Evolutionary conservation across 768 basidiomycete species (phyloP).

Genomic region (Pleurotus cornucopiae): DNA sequence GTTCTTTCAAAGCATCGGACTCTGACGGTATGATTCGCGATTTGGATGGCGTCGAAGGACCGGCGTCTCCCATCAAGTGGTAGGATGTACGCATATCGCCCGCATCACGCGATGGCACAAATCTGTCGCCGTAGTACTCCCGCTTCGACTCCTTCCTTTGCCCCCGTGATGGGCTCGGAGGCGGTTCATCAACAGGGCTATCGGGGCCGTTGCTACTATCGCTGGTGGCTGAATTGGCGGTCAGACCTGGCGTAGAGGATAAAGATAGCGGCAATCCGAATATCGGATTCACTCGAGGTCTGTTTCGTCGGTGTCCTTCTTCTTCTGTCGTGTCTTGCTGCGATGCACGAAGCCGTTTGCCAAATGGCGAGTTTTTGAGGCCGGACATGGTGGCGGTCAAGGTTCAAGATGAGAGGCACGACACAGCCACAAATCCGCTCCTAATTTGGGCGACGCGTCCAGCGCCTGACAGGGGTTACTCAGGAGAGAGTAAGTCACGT

Average conservation of each 20-base stretch:
- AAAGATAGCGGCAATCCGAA: conserved; percentile 42
- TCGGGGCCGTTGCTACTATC: conserved; percentile 47
- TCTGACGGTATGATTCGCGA: conserved; percentile 62
- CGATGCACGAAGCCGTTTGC: conserved; percentile 74
- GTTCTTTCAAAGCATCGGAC: conserved; percentile 79
- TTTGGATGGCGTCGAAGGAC: conserved; percentile 58
- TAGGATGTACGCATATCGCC: conserved; percentile 66
- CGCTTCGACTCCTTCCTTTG: conserved; percentile 22
- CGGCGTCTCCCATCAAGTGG: conserved; percentile 57
- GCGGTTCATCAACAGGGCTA: conserved; percentile 31
- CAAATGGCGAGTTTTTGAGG: conserved; percentile 82
- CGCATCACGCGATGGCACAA: conserved; percentile 62
- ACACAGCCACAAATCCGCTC: no score
- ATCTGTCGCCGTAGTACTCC: conserved; percentile 57
- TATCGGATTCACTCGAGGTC: conserved; percentile 48
- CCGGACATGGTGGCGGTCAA: conserved; percentile 48
- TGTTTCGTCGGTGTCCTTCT: conserved; percentile 44
- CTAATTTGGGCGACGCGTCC: no score
- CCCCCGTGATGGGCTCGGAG: conserved; percentile 4
- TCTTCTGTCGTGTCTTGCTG: conserved; percentile 56
- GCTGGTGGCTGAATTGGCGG: conserved; percentile 49
- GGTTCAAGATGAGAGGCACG: not conserved
- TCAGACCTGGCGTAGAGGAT: conserved; percentile 51
- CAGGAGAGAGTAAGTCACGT: no score
- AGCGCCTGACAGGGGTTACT: no score